Evolutionary conservation across 768 basidiomycete species (phyloP).

Genomic region (Trichaptum fuscoviolaceum): DNA sequence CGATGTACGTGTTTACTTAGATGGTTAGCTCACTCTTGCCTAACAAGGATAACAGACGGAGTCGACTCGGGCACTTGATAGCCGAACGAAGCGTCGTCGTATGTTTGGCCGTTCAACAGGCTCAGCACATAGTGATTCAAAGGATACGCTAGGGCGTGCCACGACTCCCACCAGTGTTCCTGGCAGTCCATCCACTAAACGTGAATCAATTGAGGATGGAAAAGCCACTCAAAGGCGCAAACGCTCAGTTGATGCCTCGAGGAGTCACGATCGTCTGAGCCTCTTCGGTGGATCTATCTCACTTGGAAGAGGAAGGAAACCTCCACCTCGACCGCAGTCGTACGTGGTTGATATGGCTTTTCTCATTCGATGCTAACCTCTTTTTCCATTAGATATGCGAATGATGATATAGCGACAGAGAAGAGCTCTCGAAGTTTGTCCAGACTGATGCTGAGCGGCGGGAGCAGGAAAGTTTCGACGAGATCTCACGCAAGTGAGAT

Average conservation of each 20-base stretch:
- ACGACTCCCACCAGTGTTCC: constrained; percentile 7
- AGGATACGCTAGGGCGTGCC: constrained; percentile 3
- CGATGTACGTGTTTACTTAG: constrained; percentile 46
- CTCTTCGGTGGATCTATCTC: constrained; percentile 74
- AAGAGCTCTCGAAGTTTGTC: constrained; percentile 45
- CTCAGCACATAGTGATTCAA: constrained; percentile 19
- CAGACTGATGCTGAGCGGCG: constrained; percentile 31
- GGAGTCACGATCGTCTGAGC: constrained; percentile 56
- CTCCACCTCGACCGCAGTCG: constrained; percentile 68
- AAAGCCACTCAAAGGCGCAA: constrained; percentile 23
- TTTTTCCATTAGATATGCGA: constrained; percentile 27
- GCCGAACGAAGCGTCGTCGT: constrained; percentile 40
- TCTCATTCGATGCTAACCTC: constrained; percentile 5
- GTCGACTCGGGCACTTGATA: constrained; percentile 17
- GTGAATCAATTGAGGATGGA: constrained; percentile 18
- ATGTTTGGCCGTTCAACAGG: constrained; percentile 57
- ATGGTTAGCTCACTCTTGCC: background rate
- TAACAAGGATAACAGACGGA: background rate
- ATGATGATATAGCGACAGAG: constrained; percentile 32
- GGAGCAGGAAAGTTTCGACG: constrained; percentile 5
- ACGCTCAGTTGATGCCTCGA: constrained; percentile 47
- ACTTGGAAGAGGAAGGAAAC: constrained; percentile 70
- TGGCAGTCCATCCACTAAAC: constrained; percentile 1
- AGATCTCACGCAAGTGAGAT: constrained; percentile 9
- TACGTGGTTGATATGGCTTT: constrained; percentile 33